These are phyloP conservation scores for Boletus reticulatus DNA, from an alignment of 768 basidiomycete species.

Conservation along the genomic window DNA sequence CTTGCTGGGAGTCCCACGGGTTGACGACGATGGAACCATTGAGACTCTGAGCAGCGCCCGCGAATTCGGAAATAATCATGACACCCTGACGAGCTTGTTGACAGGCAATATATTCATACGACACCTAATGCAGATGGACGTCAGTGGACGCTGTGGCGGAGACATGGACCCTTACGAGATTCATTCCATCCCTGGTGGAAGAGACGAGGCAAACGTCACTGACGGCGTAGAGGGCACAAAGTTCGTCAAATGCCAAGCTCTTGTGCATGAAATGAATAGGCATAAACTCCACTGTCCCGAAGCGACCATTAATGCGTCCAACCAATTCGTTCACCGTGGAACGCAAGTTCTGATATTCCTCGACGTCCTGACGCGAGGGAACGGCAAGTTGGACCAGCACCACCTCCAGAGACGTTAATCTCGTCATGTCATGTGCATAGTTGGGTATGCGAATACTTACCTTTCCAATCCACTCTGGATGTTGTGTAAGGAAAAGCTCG, in stretches of 20 bases:
- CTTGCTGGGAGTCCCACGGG: slow-evolving; percentile 99
- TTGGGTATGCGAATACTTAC: slow-evolving; percentile 34
- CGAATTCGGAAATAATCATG: slow-evolving; percentile 98
- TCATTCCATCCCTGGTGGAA: slow-evolving; percentile 97
- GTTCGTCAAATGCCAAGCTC: slow-evolving; percentile 86
- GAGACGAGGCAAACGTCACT: slow-evolving; percentile 96
- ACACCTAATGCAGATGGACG: slow-evolving; percentile 59
- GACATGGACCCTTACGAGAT: slow-evolving; percentile 62
- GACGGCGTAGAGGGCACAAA: slow-evolving; percentile 96
- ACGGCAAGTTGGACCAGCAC: slow-evolving; percentile 97
- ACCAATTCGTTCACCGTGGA: slow-evolving; percentile 97
- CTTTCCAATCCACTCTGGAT: slow-evolving; percentile 99
- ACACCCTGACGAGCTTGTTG: slow-evolving; percentile 91
- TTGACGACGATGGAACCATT: slow-evolving; percentile 98
- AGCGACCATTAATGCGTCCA: slow-evolving; percentile 96
- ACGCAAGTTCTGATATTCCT: slow-evolving; percentile 97
- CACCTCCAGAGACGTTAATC: slow-evolving; percentile 47
- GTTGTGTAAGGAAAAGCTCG: slow-evolving; percentile 94
- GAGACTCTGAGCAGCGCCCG: slow-evolving; percentile 92
- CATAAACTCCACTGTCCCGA: slow-evolving; percentile 99
- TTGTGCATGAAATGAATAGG: slow-evolving; percentile 99
- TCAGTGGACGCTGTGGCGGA: slow-evolving; percentile 6
- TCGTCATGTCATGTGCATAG: not conserved
- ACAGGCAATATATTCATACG: slow-evolving; percentile 97
- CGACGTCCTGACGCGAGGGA: slow-evolving; percentile 96